phyloP scores from a whole-genome alignment of 768 basidiomycete species.

The Austroboletus eburneus region DNA sequence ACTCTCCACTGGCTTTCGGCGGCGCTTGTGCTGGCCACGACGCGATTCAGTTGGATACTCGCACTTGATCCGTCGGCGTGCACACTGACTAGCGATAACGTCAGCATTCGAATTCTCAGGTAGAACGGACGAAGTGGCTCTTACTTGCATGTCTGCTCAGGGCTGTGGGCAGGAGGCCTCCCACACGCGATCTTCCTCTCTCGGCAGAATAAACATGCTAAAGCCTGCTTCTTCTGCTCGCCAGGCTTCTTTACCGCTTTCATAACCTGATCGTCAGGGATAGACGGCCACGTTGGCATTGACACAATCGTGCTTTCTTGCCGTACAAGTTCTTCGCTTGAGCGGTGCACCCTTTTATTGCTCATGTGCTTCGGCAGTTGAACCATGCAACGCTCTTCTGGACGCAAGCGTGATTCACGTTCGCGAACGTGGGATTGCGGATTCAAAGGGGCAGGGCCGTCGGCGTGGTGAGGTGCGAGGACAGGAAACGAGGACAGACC shows the following conservation, averaged over 20 bases:
- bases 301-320: slow-evolving; percentile 24
- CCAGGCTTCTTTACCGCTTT: slow-evolving; percentile 33
- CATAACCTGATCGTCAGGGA: slow-evolving; percentile 31
- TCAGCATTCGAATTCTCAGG: slow-evolving; percentile 11
- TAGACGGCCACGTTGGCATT: slow-evolving; percentile 30
- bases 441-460: slow-evolving; percentile 6
- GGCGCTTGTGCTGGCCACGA: slow-evolving; percentile 43
- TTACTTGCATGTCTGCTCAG: slow-evolving; percentile 45
- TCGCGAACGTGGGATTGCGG: slow-evolving; percentile 16
- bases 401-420: slow-evolving; percentile 20
- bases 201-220: slow-evolving; percentile 47
- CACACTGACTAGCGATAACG: slow-evolving; percentile 39
- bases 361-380: slow-evolving; percentile 18
- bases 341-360: slow-evolving; percentile 28
- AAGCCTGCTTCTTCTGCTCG: slow-evolving; percentile 42
- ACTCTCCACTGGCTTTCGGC: slow-evolving; percentile 29
- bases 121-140: slow-evolving; percentile 17
- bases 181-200: slow-evolving; percentile 51
- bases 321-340: slow-evolving; percentile 27
- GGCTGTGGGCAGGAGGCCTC: slow-evolving; percentile 34
- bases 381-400: slow-evolving; percentile 21
- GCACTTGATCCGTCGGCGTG: slow-evolving; percentile 43
- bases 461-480: slow-evolving; percentile 13
- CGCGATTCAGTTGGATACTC: slow-evolving; percentile 48
- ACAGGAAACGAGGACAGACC: slow-evolving; percentile 8